Base-by-base conservation (phyloP, 495 filamentous ascomycete species). In the Ramalina peruviana region DNA sequence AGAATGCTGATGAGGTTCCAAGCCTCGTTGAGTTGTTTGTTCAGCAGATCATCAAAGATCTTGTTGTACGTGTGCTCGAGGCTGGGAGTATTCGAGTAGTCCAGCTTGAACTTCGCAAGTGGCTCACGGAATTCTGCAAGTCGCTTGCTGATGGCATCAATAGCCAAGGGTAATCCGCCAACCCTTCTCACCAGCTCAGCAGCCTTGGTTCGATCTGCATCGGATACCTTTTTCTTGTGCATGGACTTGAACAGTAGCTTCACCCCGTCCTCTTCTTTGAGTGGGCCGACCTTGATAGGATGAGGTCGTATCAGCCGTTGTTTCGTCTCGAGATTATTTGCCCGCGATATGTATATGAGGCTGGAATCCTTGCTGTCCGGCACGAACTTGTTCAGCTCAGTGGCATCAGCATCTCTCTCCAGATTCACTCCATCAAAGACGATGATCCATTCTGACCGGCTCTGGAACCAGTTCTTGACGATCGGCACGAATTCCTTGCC, bases 301-400 rank as follows among this genome's bases (percentile, higher is more conserved):
- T 80, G 78, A n/a, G 84, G 83, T 55, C 87, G 86, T 53, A 83
- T 78, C 27, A 86, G 74, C 4, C 79, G 70, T 44, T 80, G 75
- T 48, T 85, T 82, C 41, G 78, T 79, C n/a, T 71, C 73, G 13
- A 83, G 67, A 1, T 79, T 79, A 26, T 71, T 69, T 49, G 85
- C 80, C 1, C 83, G 77, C 1, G 83, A 86, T 3, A 86, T 88
- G 48, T 87, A 87, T 20, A 92, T 84, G 40, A 90, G 73, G 56
- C 79, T 79, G 16, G 81, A 83, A 44, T 78, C 72, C 50, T 67
- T 72, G 17, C 76, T 77, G 58, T 82, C 82, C 0, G 86, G 86
- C 10, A 92, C 76, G 54, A 83, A 86, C 37, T 77, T 68, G 36
- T 70, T 65, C 11, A 89, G 69, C 6, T 71, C 66, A 27, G 74